phyloP scores from a whole-genome alignment of 2,329 filamentous ascomycete species.

The Cladosporium sp. region DNA sequence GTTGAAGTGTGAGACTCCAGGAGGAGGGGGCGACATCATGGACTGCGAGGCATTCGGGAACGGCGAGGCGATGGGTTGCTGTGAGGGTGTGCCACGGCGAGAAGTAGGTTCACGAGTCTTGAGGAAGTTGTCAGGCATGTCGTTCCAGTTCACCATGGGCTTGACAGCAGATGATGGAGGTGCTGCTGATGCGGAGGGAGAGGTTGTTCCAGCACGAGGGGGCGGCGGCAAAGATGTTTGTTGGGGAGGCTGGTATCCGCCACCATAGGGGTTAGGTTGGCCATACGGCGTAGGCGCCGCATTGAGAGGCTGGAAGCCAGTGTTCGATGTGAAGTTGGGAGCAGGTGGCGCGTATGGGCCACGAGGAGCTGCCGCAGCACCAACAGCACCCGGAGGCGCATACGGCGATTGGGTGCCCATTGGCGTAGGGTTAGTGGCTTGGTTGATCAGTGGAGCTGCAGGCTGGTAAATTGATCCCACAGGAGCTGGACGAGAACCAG shows the following conservation, averaged over 20 bases:
- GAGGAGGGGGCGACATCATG: slow-evolving; percentile 56
- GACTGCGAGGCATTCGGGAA: slow-evolving; percentile 67
- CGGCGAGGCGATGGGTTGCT: slow-evolving; percentile 69
- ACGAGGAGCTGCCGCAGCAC: slow-evolving; percentile 36
- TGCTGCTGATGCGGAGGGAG: slow-evolving; percentile 53
- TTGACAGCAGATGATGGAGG: slow-evolving; percentile 70
- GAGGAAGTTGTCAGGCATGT: slow-evolving; percentile 77
- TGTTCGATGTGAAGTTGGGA: slow-evolving; percentile 36
- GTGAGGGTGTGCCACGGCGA: slow-evolving; percentile 69
- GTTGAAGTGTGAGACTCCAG: slow-evolving; percentile 57
- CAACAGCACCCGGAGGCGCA: slow-evolving; percentile 39
- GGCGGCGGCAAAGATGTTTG: slow-evolving; percentile 56
- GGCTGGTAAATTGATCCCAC: slow-evolving; percentile 30
- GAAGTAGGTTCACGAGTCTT: slow-evolving; percentile 64
- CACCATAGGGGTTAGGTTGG: slow-evolving; percentile 44
- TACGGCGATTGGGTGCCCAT: slow-evolving; percentile 16
- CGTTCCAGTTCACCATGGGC: slow-evolving; percentile 86
- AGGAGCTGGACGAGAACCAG: slow-evolving; percentile 15
- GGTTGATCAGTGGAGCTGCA: slow-evolving; percentile 45
- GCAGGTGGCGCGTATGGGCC: slow-evolving; percentile 55
- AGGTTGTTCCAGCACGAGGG: slow-evolving; percentile 68
- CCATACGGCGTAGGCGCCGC: slow-evolving; percentile 37
- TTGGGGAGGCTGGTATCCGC: slow-evolving; percentile 48
- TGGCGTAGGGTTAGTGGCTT: slow-evolving; percentile 35
- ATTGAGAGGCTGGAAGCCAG: slow-evolving; percentile 49